Base-by-base conservation (phyloP, 768 basidiomycete genomes). In the Rhodotorula babjevae region DNA sequence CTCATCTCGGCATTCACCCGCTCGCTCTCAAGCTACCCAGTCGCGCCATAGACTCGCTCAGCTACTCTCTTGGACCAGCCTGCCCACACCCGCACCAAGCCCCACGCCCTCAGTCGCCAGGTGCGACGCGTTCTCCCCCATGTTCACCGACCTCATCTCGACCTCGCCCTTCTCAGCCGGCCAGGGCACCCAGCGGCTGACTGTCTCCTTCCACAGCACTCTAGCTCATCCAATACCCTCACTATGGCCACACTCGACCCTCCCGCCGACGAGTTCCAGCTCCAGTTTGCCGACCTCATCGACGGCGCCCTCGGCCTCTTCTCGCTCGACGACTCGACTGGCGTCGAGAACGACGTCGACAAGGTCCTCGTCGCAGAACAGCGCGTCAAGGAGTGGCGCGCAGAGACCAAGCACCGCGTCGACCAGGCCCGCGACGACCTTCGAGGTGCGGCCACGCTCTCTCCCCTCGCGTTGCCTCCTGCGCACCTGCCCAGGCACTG, bases 401-500 rank as follows among this genome's bases (percentile, higher is more conserved):
- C 61, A 11, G 6, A 31, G 31, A 61, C 63, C 5, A 68, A 53
- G 52, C 67, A 65, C 8, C n/a, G 46, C 23, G 75, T 73, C 18
- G 75, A 76, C 52, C 57, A 61, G 11, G 68, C 68, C 14, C 52
- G 75, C 60, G 69, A 73, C n/a, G 66, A 76, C n/a, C 44, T 76
- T 4, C 55, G 61, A 60, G 69, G 71, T 73, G 36, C 25, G 36
- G n/a, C 23, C n/a, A n/a, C n/a, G 21, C n/a, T 49, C 2, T 47
- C 56, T 23, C 9, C 29, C 33, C 47, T n/a, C 16, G 1, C 29
- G 15, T 9, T 36, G 36, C 36, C 3, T 3, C 53, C 18, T 1
- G 36, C 36, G 9, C 36, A 5, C 36, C 5, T 4, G n/a, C 12
- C 14, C 2, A 5, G n/a, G 6, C 44, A 14, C 44, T 3, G 14